Evolutionary conservation across 768 basidiomycete genomes (phyloP).

Genomic region (Filobasidium wieringae): DNA sequence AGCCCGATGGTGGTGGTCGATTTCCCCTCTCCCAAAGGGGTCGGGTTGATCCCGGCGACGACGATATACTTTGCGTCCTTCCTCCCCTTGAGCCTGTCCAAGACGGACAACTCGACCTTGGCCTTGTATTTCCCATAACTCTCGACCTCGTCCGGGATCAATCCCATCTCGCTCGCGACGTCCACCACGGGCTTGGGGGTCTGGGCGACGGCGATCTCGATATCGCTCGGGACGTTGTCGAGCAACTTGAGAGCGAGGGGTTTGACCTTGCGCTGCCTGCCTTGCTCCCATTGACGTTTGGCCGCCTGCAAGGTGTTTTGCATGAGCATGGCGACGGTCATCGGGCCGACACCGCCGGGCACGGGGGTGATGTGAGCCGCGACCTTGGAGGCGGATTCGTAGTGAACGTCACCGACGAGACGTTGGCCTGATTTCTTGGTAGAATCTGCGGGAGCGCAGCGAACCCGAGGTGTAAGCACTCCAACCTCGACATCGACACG

Average conservation of each 20-base stretch:
- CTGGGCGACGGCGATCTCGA: conserved; percentile 90
- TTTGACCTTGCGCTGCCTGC: conserved; percentile 55
- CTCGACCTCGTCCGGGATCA: conserved; percentile 76
- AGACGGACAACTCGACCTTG: conserved; percentile 80
- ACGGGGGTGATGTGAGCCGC: conserved; percentile 94
- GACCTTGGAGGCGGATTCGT: conserved; percentile 56
- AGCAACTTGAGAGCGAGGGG: conserved; percentile 69
- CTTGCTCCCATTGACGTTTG: conserved; percentile 62
- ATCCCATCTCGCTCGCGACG: conserved; percentile 77
- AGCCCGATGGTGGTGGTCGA: conserved; percentile 96
- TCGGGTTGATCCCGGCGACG: conserved; percentile 91
- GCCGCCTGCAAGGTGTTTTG: conserved; percentile 80
- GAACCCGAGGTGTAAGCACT: not conserved
- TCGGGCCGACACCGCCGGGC: conserved; percentile 97
- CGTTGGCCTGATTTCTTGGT: conserved; percentile 91
- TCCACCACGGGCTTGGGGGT: conserved; percentile 76
- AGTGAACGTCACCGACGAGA: conserved; percentile 92
- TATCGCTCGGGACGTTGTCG: conserved; percentile 85
- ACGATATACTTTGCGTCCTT: conserved; percentile 93
- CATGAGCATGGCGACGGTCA: conserved; percentile 99
- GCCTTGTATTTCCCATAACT: conserved; percentile 93
- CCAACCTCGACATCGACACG: not conserved
- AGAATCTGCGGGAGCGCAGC: conserved; percentile 48
- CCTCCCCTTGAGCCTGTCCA: conserved; percentile 71
- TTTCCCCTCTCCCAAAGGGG: conserved; percentile 94